Percentiles rank a stretch among this genome's conserved stretches.
phyloP scores from a whole-genome alignment of 106 monocot species.

The Iris macrosiphon region DNA sequence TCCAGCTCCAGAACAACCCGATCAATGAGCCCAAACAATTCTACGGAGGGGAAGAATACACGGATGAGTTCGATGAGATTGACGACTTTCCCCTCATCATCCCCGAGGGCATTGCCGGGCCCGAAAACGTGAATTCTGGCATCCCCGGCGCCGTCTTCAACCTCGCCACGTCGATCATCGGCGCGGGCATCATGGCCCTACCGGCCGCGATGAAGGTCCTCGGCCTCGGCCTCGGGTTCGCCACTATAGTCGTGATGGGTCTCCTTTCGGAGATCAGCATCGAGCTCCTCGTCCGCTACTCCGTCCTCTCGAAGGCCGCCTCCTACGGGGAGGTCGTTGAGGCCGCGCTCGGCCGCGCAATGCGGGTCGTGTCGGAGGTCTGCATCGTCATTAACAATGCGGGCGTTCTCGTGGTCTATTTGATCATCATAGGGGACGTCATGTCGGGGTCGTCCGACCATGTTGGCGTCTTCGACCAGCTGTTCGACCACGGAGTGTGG shows the following conservation, averaged over 20 bases:
- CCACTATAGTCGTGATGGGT: slow-evolving; percentile 59
- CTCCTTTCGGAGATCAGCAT: slow-evolving; percentile 75
- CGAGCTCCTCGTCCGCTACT: slow-evolving; percentile 67
- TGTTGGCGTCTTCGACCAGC: slow-evolving; percentile 57
- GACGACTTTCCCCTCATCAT: slow-evolving; percentile 53
- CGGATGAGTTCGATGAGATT: slow-evolving; percentile 20
- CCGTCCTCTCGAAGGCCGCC: slow-evolving; percentile 37
- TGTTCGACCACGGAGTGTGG: slow-evolving; percentile 55
- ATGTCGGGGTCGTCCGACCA: slow-evolving; percentile 70
- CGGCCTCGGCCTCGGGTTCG: slow-evolving; percentile 45
- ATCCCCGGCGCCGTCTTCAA: slow-evolving; percentile 79
- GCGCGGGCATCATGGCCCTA: slow-evolving; percentile 93
- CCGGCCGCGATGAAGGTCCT: slow-evolving; percentile 88
- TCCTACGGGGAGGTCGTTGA: slow-evolving; percentile 68
- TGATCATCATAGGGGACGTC: slow-evolving; percentile 85
- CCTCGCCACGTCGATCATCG: slow-evolving; percentile 84
- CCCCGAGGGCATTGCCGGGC: not conserved
- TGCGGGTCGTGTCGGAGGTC: slow-evolving; percentile 47
- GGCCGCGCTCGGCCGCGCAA: slow-evolving; percentile 43
- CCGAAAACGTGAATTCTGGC: slow-evolving; percentile 27
- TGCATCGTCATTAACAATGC: slow-evolving; percentile 77
- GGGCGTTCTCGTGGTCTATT: slow-evolving; percentile 71
- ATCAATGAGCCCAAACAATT: not conserved
- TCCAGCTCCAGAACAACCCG: slow-evolving; percentile 16
- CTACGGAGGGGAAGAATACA: not conserved